Base-by-base conservation (phyloP, 2,329 filamentous ascomycete species). In the Aspergillus floridensis region DNA sequence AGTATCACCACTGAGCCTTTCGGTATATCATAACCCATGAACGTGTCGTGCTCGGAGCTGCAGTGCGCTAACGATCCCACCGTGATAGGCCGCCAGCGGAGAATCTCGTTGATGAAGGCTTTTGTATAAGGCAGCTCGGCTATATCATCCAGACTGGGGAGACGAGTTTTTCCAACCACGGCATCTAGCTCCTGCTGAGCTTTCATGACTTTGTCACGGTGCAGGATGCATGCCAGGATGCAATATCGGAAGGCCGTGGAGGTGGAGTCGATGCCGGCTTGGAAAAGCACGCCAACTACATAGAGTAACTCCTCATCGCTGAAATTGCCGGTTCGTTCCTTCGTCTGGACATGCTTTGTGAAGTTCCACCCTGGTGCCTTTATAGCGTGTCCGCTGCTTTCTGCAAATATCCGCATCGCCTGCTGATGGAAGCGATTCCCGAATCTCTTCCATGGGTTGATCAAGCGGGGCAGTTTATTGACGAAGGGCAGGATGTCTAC, bases 1-100 rank as follows among this genome's bases (percentile, higher is more conserved):
- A 72, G 73, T 1, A 78, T 64, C 1, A 84, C 68, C 0, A 74
- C 77, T 0, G 81, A 80, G 6, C 76, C 81, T 1, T 75, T 71
- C 2, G 81, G 80, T 24, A 83, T 80, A 48, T 72, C 70, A 63
- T 77, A 82, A n/a, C 78, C 79, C 44, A 74, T 71, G 60, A 79
- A 82, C 21, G 66, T 65, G 59, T 82, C 80, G 52, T 81, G 79
- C 38, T 76, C 71, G 1, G 76, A 77, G 0, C 74, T 70, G 1
- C 78, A 77, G 56, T 82, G 79, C 1, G 79, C 80, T 4, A 76
- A 74, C 0, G 76, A 78, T 16, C 16, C 53, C 2, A 29, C 16
- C 0, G 76, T 74, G 0, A 76, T 68, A 2, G 76, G 75, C 3
- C 75, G 70, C 75, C 68, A 76, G 62, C 69, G 70, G 55, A 68